Evolutionary conservation across 306 rosid species (phyloP).

Genomic region (Lathyrus oleraceus): DNA sequence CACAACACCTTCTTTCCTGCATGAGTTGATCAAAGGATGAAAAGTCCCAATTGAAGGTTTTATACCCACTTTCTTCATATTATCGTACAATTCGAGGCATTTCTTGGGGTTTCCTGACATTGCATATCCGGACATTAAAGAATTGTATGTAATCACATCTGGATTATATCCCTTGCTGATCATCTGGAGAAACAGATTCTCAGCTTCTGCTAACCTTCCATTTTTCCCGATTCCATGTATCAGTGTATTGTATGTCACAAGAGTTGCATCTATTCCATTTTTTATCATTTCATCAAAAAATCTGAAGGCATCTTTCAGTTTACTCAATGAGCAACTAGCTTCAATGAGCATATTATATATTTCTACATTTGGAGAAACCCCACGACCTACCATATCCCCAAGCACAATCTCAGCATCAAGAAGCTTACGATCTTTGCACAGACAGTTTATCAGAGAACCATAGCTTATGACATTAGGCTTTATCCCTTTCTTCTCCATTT

Average conservation of each 20-base stretch:
- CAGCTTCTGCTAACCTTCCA: slow-evolving; percentile 66
- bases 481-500: slow-evolving; percentile 68
- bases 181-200: slow-evolving; percentile 50
- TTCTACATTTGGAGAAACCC: slow-evolving; percentile 64
- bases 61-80: slow-evolving; percentile 59
- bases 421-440: slow-evolving; percentile 64
- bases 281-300: slow-evolving; percentile 61
- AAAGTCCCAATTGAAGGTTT: slow-evolving; percentile 67
- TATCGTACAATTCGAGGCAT: slow-evolving; percentile 63
- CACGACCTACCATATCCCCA: slow-evolving; percentile 59
- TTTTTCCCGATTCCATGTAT: slow-evolving; percentile 69
- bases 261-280: slow-evolving; percentile 57
- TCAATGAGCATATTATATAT: slow-evolving; percentile 78
- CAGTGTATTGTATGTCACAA: slow-evolving; percentile 68
- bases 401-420: slow-evolving; percentile 71
- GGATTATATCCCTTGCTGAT: slow-evolving; percentile 50
- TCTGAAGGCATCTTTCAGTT: slow-evolving; percentile 56
- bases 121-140: slow-evolving; percentile 75
- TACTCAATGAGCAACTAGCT: slow-evolving; percentile 53
- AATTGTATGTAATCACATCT: slow-evolving; percentile 78
- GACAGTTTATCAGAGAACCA: slow-evolving; percentile 69
- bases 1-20: slow-evolving; percentile 53
- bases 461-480: slow-evolving; percentile 75
- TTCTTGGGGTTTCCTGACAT: slow-evolving; percentile 48
- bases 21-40: slow-evolving; percentile 64